These are phyloP conservation scores for Pyricularia grisea DNA, from an alignment of 2,329 filamentous ascomycete genomes.

Conservation along the genomic window DNA sequence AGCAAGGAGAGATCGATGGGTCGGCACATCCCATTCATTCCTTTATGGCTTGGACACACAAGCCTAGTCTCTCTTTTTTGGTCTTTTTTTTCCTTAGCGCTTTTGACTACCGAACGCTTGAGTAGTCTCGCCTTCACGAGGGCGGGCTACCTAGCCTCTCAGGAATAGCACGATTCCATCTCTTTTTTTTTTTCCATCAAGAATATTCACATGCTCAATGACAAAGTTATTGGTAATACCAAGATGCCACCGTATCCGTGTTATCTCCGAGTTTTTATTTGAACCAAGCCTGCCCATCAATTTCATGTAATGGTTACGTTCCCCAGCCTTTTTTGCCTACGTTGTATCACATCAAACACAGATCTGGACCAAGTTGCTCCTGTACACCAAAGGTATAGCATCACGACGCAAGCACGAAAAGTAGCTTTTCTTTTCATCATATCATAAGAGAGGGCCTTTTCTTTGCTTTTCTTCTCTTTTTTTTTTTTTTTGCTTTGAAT, in stretches of 20 bases:
- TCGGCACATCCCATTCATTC: neutral
- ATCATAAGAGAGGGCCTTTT: neutral
- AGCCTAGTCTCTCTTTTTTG: neutral
- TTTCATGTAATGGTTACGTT: too few species aligned
- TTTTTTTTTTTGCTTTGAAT: neutral
- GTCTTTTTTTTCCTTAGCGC: neutral
- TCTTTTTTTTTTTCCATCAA: neutral
- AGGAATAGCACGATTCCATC: neutral
- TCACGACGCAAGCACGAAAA: neutral
- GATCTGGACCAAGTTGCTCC: too few species aligned
- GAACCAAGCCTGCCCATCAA: neutral
- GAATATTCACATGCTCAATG: neutral
- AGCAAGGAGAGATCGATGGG: neutral
- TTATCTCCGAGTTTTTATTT: neutral
- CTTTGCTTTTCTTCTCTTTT: neutral
- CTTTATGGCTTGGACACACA: neutral
- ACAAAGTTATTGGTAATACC: neutral
- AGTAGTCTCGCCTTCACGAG: neutral
- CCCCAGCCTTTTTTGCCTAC: too few species aligned
- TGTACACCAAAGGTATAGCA: too few species aligned
- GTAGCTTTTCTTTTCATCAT: neutral
- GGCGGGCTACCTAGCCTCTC: neutral
- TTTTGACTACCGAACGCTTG: neutral
- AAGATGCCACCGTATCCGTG: neutral
- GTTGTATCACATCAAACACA: too few species aligned